phyloP scores from a whole-genome alignment of 1,284 basidiomycete genomes.

The Moesziomyces antarcticus region DNA sequence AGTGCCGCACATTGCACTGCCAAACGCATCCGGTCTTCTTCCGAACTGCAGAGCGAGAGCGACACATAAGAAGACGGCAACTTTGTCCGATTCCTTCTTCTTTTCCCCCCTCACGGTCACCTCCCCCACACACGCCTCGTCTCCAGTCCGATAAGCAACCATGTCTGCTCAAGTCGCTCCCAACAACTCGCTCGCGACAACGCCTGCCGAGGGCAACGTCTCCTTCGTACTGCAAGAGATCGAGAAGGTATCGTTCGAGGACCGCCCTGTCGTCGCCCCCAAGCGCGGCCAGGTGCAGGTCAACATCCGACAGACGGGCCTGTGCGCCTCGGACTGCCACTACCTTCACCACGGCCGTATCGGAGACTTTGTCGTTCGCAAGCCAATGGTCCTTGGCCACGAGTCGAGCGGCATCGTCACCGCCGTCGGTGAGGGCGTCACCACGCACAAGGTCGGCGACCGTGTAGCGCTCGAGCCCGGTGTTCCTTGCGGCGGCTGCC shows the following conservation, averaged over 20 bases:
- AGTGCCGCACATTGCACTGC: too few relatives aligned
- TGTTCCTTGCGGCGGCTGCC: conserved; percentile 78
- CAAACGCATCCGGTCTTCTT: too few relatives aligned
- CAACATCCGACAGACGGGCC: conserved; percentile 89
- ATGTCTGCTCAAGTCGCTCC: conserved; percentile 39
- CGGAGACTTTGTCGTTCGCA: conserved; percentile 78
- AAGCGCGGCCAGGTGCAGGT: conserved; percentile 84
- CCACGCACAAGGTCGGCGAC: conserved; percentile 81
- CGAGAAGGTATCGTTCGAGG: conserved; percentile 79
- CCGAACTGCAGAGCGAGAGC: too few relatives aligned
- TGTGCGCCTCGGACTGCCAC: conserved; percentile 75
- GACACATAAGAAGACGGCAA: too few relatives aligned
- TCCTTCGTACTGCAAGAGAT: conserved; percentile 82
- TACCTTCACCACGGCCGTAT: conserved; percentile 64
- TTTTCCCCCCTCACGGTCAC: neutral
- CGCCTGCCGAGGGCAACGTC: conserved; percentile 71
- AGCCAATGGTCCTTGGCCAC: conserved; percentile 81
- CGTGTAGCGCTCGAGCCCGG: conserved; percentile 89
- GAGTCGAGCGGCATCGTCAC: conserved; percentile 73
- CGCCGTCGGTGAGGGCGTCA: conserved; percentile 78
- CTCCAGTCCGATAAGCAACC: neutral
- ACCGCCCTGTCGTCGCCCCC: conserved; percentile 76
- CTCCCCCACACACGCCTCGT: neutral
- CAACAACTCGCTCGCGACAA: conserved; percentile 61
- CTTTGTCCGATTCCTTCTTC: neutral